These are phyloP conservation scores for Camellia oleifera DNA, from an alignment of 179 eudicot genomes.

Conservation along the genomic window DNA sequence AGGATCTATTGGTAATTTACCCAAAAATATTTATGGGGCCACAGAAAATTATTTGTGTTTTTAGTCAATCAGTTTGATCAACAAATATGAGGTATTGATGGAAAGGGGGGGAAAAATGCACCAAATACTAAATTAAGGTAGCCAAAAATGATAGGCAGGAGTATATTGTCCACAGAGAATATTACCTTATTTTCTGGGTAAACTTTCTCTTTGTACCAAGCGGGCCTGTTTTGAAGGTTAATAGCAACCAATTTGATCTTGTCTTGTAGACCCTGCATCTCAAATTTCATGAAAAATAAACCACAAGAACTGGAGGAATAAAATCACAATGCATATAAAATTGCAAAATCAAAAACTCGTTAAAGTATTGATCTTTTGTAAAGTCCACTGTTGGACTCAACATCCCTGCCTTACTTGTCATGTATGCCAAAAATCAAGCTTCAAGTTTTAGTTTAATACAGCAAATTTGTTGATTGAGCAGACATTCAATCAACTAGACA, in stretches of 20 bases:
- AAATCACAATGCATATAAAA: background rate
- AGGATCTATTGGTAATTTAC: too few relatives aligned
- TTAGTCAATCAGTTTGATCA: background rate
- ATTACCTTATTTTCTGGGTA: slow-evolving; percentile 65
- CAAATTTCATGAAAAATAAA: background rate
- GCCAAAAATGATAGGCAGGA: background rate
- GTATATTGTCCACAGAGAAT: background rate
- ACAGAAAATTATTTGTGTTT: background rate
- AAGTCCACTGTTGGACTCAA: background rate
- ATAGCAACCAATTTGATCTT: slow-evolving; percentile 63
- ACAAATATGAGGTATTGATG: background rate
- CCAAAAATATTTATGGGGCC: too few relatives aligned
- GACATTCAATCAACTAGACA: background rate
- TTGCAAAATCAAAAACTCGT: background rate
- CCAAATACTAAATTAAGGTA: background rate
- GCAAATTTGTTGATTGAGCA: background rate
- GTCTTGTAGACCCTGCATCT: slow-evolving; percentile 70
- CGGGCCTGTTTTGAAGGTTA: slow-evolving; percentile 53
- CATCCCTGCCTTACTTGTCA: background rate
- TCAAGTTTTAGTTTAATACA: background rate
- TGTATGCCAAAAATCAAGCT: background rate
- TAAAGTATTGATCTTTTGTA: background rate
- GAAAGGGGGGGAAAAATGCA: background rate
- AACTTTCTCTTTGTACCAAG: slow-evolving; percentile 80
- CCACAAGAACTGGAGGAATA: background rate